These are phyloP conservation scores for Neopestalotiopsis sp. DNA, from an alignment of 2,329 filamentous ascomycete genomes.

Conservation along the genomic window DNA sequence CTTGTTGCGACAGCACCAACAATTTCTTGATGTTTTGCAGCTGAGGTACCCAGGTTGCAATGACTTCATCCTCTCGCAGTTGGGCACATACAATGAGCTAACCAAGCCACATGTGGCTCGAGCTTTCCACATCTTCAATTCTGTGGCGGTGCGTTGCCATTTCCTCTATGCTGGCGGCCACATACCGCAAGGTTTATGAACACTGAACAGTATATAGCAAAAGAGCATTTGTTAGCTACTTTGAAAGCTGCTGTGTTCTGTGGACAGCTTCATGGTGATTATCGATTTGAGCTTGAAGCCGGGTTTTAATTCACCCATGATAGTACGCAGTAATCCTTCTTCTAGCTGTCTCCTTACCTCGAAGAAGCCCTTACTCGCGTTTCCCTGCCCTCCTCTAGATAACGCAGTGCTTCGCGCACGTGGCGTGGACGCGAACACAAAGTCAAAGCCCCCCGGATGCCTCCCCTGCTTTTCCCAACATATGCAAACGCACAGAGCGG, in stretches of 20 bases:
- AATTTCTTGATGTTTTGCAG: slow-evolving; percentile 13
- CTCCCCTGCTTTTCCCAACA: not conserved
- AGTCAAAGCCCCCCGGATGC: not conserved
- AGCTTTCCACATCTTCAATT: not conserved
- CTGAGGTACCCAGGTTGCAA: slow-evolving; percentile 14
- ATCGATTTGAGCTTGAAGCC: not conserved
- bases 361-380: not conserved
- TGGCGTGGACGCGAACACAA: not conserved
- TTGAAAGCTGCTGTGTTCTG: too few relatives aligned
- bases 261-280: too few relatives aligned
- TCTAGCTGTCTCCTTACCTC: not conserved
- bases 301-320: not conserved
- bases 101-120: not conserved
- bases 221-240: too few relatives aligned
- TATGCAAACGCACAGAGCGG: slow-evolving; percentile 1
- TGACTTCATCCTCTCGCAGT: slow-evolving; percentile 30
- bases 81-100: not conserved
- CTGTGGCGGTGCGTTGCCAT: too few relatives aligned
- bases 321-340: not conserved
- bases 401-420: not conserved
- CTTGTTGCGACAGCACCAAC: not conserved
- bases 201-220: too few relatives aligned
- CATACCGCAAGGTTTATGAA: too few relatives aligned
- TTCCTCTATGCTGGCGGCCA: too few relatives aligned
- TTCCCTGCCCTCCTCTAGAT: not conserved